Evolutionary conservation across 2,329 filamentous ascomycete genomes (phyloP).

Genomic region (Neonectria sp.): DNA sequence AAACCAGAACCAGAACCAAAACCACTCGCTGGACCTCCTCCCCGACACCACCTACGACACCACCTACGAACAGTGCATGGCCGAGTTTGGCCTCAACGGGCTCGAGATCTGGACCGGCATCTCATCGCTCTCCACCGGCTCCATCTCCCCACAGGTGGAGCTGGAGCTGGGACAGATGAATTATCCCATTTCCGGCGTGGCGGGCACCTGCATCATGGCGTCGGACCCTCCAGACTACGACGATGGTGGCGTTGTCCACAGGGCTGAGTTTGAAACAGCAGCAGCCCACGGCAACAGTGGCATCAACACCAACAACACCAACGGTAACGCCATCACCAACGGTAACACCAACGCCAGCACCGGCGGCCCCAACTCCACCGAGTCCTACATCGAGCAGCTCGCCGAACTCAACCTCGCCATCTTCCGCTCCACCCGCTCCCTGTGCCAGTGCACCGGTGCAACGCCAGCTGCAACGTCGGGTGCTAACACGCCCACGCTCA

Average conservation of each 20-base stretch:
- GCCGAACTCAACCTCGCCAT: constrained; percentile 6
- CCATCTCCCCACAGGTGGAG: constrained; percentile 5
- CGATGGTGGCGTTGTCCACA: neutral
- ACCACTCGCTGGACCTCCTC: too few species aligned
- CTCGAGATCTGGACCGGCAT: constrained; percentile 7
- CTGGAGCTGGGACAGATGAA: neutral
- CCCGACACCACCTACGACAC: neutral
- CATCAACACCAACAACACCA: neutral
- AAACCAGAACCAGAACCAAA: too few species aligned
- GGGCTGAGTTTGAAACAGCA: constrained; percentile 1
- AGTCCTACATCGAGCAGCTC: constrained; percentile 4
- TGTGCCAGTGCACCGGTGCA: neutral
- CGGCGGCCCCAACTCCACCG: neutral
- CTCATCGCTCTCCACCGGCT: neutral
- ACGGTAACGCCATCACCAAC: neutral
- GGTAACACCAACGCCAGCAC: neutral
- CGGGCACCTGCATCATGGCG: neutral
- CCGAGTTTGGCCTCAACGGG: constrained; percentile 5
- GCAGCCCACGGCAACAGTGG: too few species aligned
- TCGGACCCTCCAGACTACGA: constrained; percentile 1
- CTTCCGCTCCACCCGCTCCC: constrained; percentile 1
- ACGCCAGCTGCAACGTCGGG: neutral
- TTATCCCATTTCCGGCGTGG: neutral
- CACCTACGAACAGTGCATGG: constrained; percentile 4
- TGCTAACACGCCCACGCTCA: neutral